Base-by-base conservation (phyloP, 2,329 filamentous ascomycete species). In the Exophiala calicioides region DNA sequence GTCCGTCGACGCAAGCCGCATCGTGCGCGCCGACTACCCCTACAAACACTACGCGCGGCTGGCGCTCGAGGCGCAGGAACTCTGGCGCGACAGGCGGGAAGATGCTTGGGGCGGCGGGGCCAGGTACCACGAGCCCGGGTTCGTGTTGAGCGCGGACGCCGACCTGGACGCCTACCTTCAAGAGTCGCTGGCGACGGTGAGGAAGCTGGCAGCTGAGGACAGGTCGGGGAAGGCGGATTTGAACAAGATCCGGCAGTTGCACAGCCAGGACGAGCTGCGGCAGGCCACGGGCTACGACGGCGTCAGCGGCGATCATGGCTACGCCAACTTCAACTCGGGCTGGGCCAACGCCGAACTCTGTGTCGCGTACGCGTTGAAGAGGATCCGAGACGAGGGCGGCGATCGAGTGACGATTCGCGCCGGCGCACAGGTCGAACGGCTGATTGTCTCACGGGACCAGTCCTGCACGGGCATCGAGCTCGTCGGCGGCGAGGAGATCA, bases 1-100 rank as follows among this genome's bases (percentile, higher is more conserved):
- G 8, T 79, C 76, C 52, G 75, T 82, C 51, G 81, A 84, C 62
- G 72, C 72, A 34, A 81, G 77, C 16, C 79, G 81, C 45, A 83
- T 84, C 55, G 73, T 84, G 38, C 75, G 81, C 24, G 76, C 84
- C 27, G 91, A 97, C 74, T 97, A 97, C 63, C 84, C 87, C 4
- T 83, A 91, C 62, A 71, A 80, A 0, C 79, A 83, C 16, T 97
- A 97, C 68, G 80, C 88, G 4, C 71, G 75, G 12, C 80, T 97
- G 34, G 89, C 85, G 15, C 76, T 80, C 13, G 73, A 80, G 26
- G 89, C 90, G 1, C 86, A 88, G 60, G 35, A 39, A 13, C 52
- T 50, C 15, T 59, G 58, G 57, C 53, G 55, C n/a, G 51, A 57
- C 43, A 50, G 24, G 23, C 40, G 41, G 8, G 16, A 23, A 5